Evolutionary conservation across 441 rosid genomes (phyloP).

Genomic region (Erodium trifolium): DNA sequence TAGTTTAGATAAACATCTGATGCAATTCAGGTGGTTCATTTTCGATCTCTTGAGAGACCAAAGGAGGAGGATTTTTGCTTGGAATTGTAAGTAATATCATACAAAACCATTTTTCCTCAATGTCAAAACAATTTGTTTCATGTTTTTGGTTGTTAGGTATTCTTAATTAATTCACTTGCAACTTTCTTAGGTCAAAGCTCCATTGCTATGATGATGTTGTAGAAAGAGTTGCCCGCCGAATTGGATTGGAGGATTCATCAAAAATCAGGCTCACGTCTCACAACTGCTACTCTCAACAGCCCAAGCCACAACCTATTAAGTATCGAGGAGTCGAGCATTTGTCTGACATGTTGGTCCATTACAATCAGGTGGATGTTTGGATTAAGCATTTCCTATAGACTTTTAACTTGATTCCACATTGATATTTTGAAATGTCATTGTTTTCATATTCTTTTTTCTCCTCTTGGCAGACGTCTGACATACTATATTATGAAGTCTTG

Average conservation of each 20-base stretch:
- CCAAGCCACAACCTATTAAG: conserved; percentile 86
- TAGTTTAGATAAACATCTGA: conserved; percentile 18
- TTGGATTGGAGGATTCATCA: conserved; percentile 77
- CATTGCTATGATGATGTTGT: conserved; percentile 86
- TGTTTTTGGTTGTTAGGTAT: conserved; percentile 12
- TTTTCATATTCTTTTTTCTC: conserved; percentile 8
- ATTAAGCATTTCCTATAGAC: conserved; percentile 12
- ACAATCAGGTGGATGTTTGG: conserved; percentile 62
- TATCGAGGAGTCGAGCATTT: conserved; percentile 78
- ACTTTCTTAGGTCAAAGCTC: conserved; percentile 61
- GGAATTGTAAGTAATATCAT: conserved; percentile 57
- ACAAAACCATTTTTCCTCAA: background rate
- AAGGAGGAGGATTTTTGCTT: conserved; percentile 83
- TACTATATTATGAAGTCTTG: conserved; percentile 88
- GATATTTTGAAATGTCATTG: background rate
- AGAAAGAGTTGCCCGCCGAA: conserved; percentile 68
- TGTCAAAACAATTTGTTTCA: background rate
- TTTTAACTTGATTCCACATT: conserved; percentile 9
- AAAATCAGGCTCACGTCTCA: conserved; percentile 89
- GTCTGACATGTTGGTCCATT: conserved; percentile 83
- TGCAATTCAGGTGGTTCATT: conserved; percentile 60
- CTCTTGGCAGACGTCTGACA: conserved; percentile 68
- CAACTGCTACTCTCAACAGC: conserved; percentile 97
- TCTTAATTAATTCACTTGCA: conserved; percentile 19
- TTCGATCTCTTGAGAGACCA: conserved; percentile 74